Conservation (phyloP, 352 stramenopile species). For the Phytophthora boehmeriae region DNA sequence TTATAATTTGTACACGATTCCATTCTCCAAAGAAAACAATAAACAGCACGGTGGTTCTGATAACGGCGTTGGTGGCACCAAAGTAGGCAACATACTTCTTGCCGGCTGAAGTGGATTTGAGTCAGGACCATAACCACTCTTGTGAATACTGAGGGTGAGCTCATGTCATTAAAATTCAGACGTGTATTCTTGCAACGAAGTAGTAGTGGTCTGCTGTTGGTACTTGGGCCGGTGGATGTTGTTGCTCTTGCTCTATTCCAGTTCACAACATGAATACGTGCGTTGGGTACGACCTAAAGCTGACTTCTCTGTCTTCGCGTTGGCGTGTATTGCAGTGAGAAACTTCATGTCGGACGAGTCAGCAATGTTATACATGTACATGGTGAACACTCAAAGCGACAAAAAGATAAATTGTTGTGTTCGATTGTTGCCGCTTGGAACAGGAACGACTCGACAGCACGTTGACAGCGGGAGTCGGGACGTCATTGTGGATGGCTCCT, state of each 20-base stretch:
- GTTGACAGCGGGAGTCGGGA: not conserved
- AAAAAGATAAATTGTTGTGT: no score
- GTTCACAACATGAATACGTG: slow-evolving; percentile 91
- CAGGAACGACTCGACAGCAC: not conserved
- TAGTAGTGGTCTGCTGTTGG: slow-evolving; percentile 43
- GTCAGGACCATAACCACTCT: slow-evolving; percentile 91
- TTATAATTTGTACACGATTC: no score
- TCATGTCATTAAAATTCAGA: slow-evolving; percentile 98
- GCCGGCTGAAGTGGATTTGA: slow-evolving; percentile 89
- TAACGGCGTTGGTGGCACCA: slow-evolving; percentile 39
- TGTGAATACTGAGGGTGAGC: slow-evolving; percentile 93
- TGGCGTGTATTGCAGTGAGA: slow-evolving; percentile 63
- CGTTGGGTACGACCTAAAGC: slow-evolving; percentile 70
- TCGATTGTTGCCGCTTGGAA: no score
- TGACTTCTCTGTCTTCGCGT: not conserved
- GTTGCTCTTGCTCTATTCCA: no score
- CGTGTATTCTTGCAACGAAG: no score
- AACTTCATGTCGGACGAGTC: slow-evolving; percentile 87
- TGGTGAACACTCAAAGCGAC: no score
- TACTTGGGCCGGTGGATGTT: slow-evolving; percentile 1
- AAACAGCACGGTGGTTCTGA: slow-evolving; percentile 58
- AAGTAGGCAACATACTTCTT: slow-evolving; percentile 78
- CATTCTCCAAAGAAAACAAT: slow-evolving; percentile 48
- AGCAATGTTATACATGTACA: no score
- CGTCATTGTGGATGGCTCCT: slow-evolving; percentile 1